Evolutionary conservation across 768 basidiomycete genomes (phyloP).

Genomic region (Russula brevipes): DNA sequence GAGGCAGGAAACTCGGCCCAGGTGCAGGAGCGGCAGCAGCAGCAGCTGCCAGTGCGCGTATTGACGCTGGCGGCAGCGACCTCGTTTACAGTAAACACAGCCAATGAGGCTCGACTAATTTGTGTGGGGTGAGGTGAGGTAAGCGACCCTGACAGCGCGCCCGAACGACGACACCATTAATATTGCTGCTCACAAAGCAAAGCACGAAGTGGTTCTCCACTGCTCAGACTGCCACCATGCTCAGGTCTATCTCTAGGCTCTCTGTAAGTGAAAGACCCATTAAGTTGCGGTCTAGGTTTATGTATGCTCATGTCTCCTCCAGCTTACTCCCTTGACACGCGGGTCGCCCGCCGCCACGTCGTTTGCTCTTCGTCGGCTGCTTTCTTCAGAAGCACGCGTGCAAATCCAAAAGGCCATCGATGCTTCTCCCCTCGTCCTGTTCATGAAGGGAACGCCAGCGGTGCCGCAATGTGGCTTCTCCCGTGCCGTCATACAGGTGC

Average conservation of each 20-base stretch:
- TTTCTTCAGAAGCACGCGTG: conserved; percentile 57
- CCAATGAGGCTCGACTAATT: too few relatives aligned
- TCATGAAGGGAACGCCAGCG: conserved; percentile 95
- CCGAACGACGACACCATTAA: neutral
- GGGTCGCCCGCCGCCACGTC: conserved; percentile 26
- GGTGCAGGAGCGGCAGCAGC: too few relatives aligned
- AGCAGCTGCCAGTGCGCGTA: too few relatives aligned
- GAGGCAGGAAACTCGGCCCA: too few relatives aligned
- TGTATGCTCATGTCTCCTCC: neutral
- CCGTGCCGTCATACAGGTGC: conserved; percentile 84
- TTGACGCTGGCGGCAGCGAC: too few relatives aligned
- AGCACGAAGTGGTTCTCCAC: neutral
- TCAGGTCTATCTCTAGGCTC: conserved; percentile 10
- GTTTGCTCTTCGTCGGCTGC: conserved; percentile 40
- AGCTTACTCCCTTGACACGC: conserved; percentile 21
- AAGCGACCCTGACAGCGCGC: neutral
- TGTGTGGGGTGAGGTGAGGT: neutral
- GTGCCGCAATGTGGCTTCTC: conserved; percentile 94
- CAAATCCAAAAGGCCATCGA: conserved; percentile 71
- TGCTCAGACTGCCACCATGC: neutral
- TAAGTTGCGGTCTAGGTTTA: neutral
- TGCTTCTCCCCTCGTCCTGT: conserved; percentile 79
- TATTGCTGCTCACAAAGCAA: too few relatives aligned
- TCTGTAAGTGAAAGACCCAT: neutral
- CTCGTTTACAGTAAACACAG: too few relatives aligned